A percentile compares a stretch with the other conserved stretches of the same genome.
Conservation (phyloP, 495 filamentous ascomycete species). For the Chaetomium cochliodes region DNA sequence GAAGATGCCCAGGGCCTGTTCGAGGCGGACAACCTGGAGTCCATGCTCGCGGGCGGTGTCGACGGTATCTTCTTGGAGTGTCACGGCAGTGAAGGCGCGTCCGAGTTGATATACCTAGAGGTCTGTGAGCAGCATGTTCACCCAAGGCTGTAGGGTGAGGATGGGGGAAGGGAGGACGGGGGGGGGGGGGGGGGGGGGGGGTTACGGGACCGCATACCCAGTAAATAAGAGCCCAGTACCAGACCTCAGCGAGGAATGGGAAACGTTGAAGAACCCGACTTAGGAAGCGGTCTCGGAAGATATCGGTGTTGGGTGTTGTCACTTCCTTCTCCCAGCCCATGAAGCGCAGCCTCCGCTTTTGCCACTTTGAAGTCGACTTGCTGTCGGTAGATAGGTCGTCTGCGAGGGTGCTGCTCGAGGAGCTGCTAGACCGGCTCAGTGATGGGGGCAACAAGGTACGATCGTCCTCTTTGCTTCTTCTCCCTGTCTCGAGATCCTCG, state of each 20-base stretch:
- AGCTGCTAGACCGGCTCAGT: constrained; percentile 26
- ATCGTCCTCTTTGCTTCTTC: constrained; percentile 1
- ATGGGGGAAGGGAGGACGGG: neutral
- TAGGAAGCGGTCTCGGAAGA: constrained; percentile 33
- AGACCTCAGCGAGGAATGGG: constrained; percentile 76
- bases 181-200: neutral
- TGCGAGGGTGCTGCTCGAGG: constrained; percentile 27
- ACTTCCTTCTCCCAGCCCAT: constrained; percentile 30
- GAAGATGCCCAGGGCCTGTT: constrained; percentile 63
- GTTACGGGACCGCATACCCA: constrained; percentile 54
- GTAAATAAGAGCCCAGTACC: constrained; percentile 76
- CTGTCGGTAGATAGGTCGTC: constrained; percentile 6
- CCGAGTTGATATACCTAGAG: constrained; percentile 38
- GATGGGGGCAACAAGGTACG: neutral
- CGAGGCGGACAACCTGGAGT: constrained; percentile 60
- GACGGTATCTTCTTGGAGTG: constrained; percentile 57
- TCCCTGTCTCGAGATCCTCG: constrained; percentile 15
- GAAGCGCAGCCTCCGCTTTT: constrained; percentile 27
- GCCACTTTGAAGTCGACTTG: constrained; percentile 17
- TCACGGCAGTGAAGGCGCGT: constrained; percentile 53
- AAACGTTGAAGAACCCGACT: constrained; percentile 60
- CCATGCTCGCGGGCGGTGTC: constrained; percentile 44
- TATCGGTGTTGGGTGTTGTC: constrained; percentile 33
- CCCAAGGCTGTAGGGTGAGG: too few relatives aligned
- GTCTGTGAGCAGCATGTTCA: neutral